phyloP scores from a whole-genome alignment of 345 rosid genomes.

The Arabis alpina region DNA sequence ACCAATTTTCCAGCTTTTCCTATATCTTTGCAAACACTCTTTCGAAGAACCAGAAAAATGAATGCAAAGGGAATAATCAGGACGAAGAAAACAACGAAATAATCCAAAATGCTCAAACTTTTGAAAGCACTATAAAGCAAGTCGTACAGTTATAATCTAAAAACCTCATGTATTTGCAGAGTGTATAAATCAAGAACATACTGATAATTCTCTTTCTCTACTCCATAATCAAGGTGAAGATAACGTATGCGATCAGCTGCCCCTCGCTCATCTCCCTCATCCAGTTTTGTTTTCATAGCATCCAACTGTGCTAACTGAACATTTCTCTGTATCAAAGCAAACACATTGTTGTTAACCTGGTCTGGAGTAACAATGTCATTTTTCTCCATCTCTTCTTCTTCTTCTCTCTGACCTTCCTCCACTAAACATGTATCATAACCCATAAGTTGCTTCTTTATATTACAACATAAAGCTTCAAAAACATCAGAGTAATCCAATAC shows the following conservation, averaged over 20 bases:
- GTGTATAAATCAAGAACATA: constrained; percentile 44
- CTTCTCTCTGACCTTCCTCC: constrained; percentile 36
- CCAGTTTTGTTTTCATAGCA: constrained; percentile 54
- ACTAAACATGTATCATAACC: constrained; percentile 51
- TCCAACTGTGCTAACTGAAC: constrained; percentile 82
- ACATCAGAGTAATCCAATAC: constrained; percentile 67
- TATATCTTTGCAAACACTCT: constrained; percentile 16
- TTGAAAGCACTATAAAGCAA: constrained; percentile 14
- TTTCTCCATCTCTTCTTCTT: constrained; percentile 8
- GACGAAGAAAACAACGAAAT: neutral
- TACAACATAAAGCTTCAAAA: constrained; percentile 71
- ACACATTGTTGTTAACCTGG: constrained; percentile 54
- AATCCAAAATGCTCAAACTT: constrained; percentile 2
- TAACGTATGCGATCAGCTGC: constrained; percentile 63
- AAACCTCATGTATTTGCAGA: constrained; percentile 26
- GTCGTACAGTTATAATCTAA: constrained; percentile 1
- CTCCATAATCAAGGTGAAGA: constrained; percentile 71
- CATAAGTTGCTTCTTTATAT: constrained; percentile 65
- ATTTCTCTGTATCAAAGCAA: constrained; percentile 56
- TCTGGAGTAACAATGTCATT: constrained; percentile 37
- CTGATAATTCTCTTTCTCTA: constrained; percentile 73
- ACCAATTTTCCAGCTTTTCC: neutral
- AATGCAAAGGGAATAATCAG: constrained; percentile 18
- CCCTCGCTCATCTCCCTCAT: constrained; percentile 57
- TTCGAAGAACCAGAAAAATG: neutral